Evolutionary conservation across 768 basidiomycete species (phyloP).

Genomic region (Podaxis sp.): DNA sequence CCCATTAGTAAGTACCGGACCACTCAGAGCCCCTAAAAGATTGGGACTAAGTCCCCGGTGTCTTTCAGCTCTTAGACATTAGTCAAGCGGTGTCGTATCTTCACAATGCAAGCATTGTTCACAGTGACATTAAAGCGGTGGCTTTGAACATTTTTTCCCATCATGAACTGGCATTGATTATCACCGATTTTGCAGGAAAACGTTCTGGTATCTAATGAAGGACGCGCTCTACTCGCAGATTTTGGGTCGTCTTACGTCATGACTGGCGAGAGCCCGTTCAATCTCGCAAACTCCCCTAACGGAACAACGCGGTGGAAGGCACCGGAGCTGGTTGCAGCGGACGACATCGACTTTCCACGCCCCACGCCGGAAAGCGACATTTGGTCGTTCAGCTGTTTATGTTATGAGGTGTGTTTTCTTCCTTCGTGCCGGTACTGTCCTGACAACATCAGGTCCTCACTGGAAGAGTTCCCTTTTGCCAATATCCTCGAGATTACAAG

Average conservation of each 20-base stretch:
- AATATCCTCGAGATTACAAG: not conserved
- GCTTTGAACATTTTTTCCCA: not conserved
- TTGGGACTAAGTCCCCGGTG: not conserved
- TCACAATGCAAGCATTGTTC: not conserved
- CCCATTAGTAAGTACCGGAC: slow-evolving; percentile 13
- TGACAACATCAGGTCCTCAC: not conserved
- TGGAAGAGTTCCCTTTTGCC: not conserved
- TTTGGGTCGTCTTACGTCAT: not conserved
- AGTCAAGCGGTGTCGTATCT: not conserved
- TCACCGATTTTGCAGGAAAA: not conserved
- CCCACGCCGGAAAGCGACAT: not conserved
- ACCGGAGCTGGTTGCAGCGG: not conserved
- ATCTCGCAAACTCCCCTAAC: not conserved
- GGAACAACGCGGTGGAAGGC: not conserved
- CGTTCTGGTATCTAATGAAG: not conserved
- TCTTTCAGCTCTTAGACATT: not conserved
- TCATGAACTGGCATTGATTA: too few species aligned
- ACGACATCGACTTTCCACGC: not conserved
- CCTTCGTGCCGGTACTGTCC: not conserved
- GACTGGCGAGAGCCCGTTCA: too few species aligned
- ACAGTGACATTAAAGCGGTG: not conserved
- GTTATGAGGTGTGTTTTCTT: not conserved
- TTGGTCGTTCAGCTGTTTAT: not conserved
- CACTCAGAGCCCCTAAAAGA: not conserved
- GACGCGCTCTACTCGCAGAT: not conserved